phyloP scores from a whole-genome alignment of 495 filamentous ascomycete genomes.

The Neurospora hispaniola region DNA sequence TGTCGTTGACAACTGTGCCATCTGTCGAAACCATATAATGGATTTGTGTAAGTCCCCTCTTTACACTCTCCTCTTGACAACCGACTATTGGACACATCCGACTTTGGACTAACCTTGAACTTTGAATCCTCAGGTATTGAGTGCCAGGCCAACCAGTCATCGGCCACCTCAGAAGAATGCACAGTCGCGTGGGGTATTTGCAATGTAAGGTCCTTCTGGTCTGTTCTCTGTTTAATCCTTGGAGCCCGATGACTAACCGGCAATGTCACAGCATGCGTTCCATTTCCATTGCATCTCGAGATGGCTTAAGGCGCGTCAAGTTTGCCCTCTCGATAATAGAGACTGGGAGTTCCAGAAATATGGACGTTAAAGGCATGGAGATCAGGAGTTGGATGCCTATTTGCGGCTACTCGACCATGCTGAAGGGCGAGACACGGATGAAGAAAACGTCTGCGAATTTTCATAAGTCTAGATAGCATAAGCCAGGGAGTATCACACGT shows the following conservation, averaged over 20 bases:
- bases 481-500: neutral
- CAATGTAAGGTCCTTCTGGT: conserved; percentile 55
- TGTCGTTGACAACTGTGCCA: conserved; percentile 98
- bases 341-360: conserved; percentile 99
- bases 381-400: neutral
- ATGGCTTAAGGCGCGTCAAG: conserved; percentile 99
- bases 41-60: conserved; percentile 66
- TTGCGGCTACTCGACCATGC: neutral
- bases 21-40: conserved; percentile 99
- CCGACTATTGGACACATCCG: neutral
- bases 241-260: conserved; percentile 11
- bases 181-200: conserved; percentile 99
- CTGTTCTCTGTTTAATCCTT: neutral
- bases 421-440: neutral
- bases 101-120: conserved; percentile 3
- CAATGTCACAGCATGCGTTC: conserved; percentile 72
- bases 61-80: neutral
- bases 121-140: conserved; percentile 63
- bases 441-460: neutral
- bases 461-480: neutral
- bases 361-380: conserved; percentile 40
- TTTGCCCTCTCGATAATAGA: conserved; percentile 94
- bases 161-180: conserved; percentile 93
- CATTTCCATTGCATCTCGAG: conserved; percentile 99
- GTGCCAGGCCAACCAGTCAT: conserved; percentile 98